A percentile compares a stretch with the other conserved stretches of the same genome.
These are phyloP conservation scores for Vitis rupestris DNA, from an alignment of 164 flowering plant species.

Conservation along the genomic window DNA sequence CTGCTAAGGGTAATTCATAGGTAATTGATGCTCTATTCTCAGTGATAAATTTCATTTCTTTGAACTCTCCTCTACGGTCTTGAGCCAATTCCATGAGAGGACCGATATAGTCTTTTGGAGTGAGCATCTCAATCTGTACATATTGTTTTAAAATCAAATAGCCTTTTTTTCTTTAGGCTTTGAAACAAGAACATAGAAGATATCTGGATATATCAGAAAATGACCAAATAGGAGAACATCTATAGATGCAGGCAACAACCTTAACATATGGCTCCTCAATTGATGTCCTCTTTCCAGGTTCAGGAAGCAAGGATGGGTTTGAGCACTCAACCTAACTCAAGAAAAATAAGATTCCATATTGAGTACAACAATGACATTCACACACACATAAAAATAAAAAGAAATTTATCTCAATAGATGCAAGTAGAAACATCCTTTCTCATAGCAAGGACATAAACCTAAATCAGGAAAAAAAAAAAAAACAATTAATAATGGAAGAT, in stretches of 20 bases:
- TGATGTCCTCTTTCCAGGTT: conserved; percentile 75
- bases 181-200: neutral
- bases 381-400: neutral
- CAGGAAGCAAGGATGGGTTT: conserved; percentile 92
- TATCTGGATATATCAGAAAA: neutral
- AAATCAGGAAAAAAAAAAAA: no score
- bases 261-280: conserved; percentile 93
- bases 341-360: conserved; percentile 1
- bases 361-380: neutral
- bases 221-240: neutral
- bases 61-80: conserved; percentile 90
- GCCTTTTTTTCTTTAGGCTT: neutral
- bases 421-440: no score
- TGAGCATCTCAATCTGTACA: conserved; percentile 88
- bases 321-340: conserved; percentile 84
- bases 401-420: no score
- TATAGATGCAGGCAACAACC: conserved; percentile 39
- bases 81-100: conserved; percentile 95
- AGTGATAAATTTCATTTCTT: conserved; percentile 83
- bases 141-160: conserved; percentile 1
- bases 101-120: conserved; percentile 96
- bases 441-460: no score
- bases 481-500: no score
- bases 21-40: conserved; percentile 83
- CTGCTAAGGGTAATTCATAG: conserved; percentile 91